These are phyloP conservation scores for Eucalyptus guilfoylei DNA, from an alignment of 345 rosid species.

Conservation along the genomic window DNA sequence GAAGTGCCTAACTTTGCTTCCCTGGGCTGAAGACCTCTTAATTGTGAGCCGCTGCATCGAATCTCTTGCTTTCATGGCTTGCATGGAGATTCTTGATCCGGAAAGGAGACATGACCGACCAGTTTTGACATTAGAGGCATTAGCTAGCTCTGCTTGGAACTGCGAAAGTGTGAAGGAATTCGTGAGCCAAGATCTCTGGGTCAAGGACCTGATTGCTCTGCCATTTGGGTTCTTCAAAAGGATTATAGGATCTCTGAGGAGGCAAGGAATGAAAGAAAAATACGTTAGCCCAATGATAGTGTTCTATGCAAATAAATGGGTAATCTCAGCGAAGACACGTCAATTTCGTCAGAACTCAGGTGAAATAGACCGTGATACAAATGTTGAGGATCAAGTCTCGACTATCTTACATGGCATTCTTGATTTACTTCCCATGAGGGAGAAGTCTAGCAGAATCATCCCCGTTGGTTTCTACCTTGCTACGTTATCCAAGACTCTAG, in stretches of 20 bases:
- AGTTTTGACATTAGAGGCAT: constrained; percentile 33
- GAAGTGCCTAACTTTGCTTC: constrained; percentile 42
- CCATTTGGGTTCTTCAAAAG: constrained; percentile 64
- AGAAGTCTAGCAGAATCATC: constrained; percentile 31
- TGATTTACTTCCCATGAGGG: constrained; percentile 41
- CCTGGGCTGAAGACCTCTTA: constrained; percentile 50
- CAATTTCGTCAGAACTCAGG: constrained; percentile 31
- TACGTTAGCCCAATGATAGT: constrained; percentile 52
- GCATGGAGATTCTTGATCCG: constrained; percentile 89
- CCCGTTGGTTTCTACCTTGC: constrained; percentile 73
- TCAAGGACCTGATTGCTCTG: constrained; percentile 59
- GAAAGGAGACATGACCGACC: constrained; percentile 57
- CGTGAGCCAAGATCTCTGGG: constrained; percentile 49
- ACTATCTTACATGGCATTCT: constrained; percentile 37
- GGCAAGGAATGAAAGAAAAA: constrained; percentile 87
- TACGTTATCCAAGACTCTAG: constrained; percentile 35
- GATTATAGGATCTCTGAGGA: constrained; percentile 55
- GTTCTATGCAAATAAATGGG: constrained; percentile 52
- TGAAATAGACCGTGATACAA: background rate
- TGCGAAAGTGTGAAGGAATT: constrained; percentile 25
- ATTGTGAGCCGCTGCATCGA: constrained; percentile 74
- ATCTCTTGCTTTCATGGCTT: constrained; percentile 73
- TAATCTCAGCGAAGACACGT: constrained; percentile 19
- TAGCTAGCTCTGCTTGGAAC: constrained; percentile 44
- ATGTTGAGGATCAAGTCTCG: background rate